Evolutionary conservation across 441 rosid species (phyloP).

Genomic region (Flueggea neowawraea): DNA sequence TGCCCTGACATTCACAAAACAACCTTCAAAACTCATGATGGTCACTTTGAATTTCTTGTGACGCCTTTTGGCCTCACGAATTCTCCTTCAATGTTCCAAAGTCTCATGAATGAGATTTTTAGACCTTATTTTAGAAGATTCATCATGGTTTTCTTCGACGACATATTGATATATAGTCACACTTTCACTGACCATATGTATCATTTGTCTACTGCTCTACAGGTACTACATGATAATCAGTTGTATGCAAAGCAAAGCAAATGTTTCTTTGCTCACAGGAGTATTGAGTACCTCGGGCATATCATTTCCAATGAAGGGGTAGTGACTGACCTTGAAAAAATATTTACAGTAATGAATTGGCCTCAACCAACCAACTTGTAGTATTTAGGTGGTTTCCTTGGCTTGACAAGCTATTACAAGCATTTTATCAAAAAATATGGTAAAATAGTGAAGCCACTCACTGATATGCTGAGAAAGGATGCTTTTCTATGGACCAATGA

Average conservation of each 20-base stretch:
- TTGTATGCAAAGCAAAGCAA: background rate
- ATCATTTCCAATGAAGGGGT: background rate
- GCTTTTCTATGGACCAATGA: background rate
- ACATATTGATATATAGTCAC: slow-evolving; percentile 4
- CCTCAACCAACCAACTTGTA: background rate
- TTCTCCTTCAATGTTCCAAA: slow-evolving; percentile 1
- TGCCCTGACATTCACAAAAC: background rate
- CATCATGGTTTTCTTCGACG: background rate
- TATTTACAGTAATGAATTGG: background rate
- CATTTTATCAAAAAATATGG: background rate
- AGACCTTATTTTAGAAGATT: background rate
- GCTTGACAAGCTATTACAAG: too few species aligned
- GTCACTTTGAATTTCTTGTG: too few species aligned
- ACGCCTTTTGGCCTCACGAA: too few species aligned
- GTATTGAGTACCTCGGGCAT: background rate
- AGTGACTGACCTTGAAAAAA: background rate
- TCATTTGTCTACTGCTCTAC: background rate
- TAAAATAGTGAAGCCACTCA: background rate
- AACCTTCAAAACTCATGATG: background rate
- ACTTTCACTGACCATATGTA: background rate
- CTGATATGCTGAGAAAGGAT: background rate
- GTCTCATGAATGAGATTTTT: background rate
- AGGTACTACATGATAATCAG: background rate
- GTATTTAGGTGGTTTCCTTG: background rate
- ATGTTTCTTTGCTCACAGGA: background rate